Base-by-base conservation (phyloP, 2,329 filamentous ascomycete genomes). In the Colletotrichum truncatum region DNA sequence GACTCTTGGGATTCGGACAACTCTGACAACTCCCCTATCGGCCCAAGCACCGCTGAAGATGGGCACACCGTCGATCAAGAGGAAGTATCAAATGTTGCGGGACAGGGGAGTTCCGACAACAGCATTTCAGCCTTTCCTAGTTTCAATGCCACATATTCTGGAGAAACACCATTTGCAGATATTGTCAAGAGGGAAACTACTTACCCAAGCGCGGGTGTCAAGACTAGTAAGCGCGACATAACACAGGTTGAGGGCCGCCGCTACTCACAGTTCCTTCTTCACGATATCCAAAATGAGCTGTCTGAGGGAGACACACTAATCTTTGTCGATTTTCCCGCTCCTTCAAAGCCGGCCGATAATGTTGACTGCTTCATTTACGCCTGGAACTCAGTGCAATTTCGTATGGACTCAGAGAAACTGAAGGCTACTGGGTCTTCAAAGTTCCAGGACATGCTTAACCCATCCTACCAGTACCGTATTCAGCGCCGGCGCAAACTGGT, bases 331-430 rank as follows among this genome's bases (percentile, higher is more conserved):
- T 78, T 80, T 41, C 78, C 74, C 7, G 68, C 63, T 16, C 71
- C 64, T 3, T 68, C 55, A 6, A 67, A 63, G 9, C 68, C 56
- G 4, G 46, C 49, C 16, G 69, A 53, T 23, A 62, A 70, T 23
- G 67, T 67, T 26, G 77, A 76, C 69, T 83, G 81, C 70, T 74
- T 76, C 66, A 78, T 73, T 64, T 69, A 73, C 23, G 63, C 68
- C 18, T 77, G 74, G 69, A 69, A 68, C 18, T 75, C 78, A 3
- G 76, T 81, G 30, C 60, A 73, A 21, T 75, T 86, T 57, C 78
- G 77, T 3, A 81, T 86, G 58, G 75, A 80, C 61, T 85, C 84
- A 1, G 70, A 78, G 2, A 84, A 80, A 43, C 76, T 88, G 4
- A 73, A 81, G 5, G 76, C 73, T 1, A 83, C 83, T 5, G 79